Conservation (phyloP, 78 protist species). For the Bodo saltans region DNA sequence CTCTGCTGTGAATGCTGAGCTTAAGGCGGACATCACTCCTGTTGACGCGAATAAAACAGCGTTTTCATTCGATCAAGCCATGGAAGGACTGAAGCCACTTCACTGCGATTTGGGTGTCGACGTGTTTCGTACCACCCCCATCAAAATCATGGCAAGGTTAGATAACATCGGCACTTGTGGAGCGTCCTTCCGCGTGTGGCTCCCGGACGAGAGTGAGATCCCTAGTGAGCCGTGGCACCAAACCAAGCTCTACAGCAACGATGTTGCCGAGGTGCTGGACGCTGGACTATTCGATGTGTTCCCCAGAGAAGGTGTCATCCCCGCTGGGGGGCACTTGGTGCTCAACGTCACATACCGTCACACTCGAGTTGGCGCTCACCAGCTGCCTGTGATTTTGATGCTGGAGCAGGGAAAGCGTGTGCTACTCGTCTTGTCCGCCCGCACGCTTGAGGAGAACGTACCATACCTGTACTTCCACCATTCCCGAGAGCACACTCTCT, state of each 20-base stretch:
- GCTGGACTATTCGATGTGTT: not conserved
- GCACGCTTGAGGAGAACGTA: not conserved
- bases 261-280: not conserved
- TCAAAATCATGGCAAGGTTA: not conserved
- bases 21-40: not conserved
- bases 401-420: not conserved
- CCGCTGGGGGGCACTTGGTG: not conserved
- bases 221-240: constrained; percentile 17
- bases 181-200: not conserved
- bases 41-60: not conserved
- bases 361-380: not conserved
- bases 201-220: constrained; percentile 22
- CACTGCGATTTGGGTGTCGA: not conserved
- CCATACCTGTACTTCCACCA: not conserved
- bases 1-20: not conserved
- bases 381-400: constrained; percentile 7
- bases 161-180: not conserved
- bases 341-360: not conserved
- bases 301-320: not conserved
- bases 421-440: not conserved
- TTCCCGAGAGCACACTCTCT: not conserved
- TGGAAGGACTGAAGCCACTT: not conserved
- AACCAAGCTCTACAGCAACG: too few relatives aligned
- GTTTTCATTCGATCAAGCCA: not conserved
- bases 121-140: not conserved